phyloP scores from a whole-genome alignment of 805 yeast species.

The Candida manassasensis region DNA sequence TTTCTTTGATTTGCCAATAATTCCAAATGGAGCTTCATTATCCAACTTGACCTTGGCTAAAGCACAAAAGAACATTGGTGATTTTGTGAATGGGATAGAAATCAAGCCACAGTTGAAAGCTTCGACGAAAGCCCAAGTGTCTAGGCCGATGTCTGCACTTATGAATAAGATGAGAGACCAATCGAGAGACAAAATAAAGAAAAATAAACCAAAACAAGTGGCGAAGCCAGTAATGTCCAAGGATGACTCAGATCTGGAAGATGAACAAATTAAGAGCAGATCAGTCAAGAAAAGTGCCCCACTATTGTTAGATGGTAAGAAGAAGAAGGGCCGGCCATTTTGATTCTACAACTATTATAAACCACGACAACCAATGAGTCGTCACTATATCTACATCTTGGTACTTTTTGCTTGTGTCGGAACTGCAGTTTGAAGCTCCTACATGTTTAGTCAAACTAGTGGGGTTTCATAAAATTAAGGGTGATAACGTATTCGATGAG shows the following conservation, averaged over 20 bases:
- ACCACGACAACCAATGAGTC: no score
- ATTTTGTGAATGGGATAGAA: slow-evolving; percentile 18
- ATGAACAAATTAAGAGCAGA: slow-evolving; percentile 9
- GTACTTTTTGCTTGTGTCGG: no score
- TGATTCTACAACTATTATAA: slow-evolving; percentile 1
- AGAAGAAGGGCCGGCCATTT: slow-evolving; percentile 12
- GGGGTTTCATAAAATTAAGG: no score
- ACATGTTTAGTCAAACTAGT: no score
- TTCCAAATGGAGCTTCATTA: slow-evolving; percentile 29
- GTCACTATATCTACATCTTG: no score
- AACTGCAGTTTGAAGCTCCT: no score
- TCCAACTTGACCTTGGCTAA: slow-evolving; percentile 11
- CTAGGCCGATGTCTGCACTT: slow-evolving; percentile 35
- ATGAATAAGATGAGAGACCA: slow-evolving; percentile 32
- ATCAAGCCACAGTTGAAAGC: slow-evolving; percentile 6
- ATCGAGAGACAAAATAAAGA: slow-evolving; percentile 14
- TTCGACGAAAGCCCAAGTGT: slow-evolving; percentile 9
- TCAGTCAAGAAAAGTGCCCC: slow-evolving; percentile 15
- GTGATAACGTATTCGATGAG: no score
- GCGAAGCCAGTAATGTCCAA: slow-evolving; percentile 3
- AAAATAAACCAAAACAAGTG: neutral
- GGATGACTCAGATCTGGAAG: slow-evolving; percentile 13
- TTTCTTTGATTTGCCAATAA: slow-evolving; percentile 32
- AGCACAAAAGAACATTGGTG: slow-evolving; percentile 19
- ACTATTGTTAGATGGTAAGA: slow-evolving; percentile 11